Evolutionary conservation across 345 rosid genomes (phyloP).

Genomic region (Aquilaria sinensis): DNA sequence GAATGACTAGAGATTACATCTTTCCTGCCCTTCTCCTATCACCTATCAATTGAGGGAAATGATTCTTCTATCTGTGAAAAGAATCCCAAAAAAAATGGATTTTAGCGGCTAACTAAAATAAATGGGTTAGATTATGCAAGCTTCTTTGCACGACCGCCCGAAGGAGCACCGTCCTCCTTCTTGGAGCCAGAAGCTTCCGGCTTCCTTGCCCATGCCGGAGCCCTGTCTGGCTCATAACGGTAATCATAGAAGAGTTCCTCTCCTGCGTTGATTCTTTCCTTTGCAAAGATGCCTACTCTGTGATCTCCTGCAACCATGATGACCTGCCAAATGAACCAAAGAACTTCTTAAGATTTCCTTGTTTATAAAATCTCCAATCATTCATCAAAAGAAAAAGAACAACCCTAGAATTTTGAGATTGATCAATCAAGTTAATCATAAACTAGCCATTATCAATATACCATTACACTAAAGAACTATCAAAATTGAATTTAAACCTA

Average conservation of each 20-base stretch:
- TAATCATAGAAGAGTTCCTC: conserved; percentile 96
- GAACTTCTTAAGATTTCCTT: background rate
- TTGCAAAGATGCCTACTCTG: conserved; percentile 93
- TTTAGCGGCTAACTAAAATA: conserved; percentile 11
- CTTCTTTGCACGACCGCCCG: conserved; percentile 91
- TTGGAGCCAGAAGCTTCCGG: conserved; percentile 85
- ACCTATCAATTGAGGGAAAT: conserved; percentile 19
- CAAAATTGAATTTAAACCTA: no score
- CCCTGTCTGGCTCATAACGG: conserved; percentile 93
- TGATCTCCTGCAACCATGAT: conserved; percentile 98
- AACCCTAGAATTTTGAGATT: background rate
- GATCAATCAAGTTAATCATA: no score
- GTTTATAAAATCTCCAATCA: background rate
- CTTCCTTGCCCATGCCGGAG: conserved; percentile 98
- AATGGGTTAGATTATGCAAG: conserved; percentile 48
- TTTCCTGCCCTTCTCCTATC: conserved; percentile 10
- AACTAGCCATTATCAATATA: no score
- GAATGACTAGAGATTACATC: no score
- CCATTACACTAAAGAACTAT: no score
- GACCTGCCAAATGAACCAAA: conserved; percentile 38
- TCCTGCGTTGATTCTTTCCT: conserved; percentile 79
- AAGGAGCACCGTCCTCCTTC: conserved; percentile 72
- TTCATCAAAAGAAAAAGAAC: background rate
- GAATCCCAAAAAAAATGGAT: conserved; percentile 24
- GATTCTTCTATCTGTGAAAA: conserved; percentile 31